These are phyloP conservation scores for Aspergillus phoenicis DNA, from an alignment of 2,329 filamentous ascomycete genomes.

Conservation along the genomic window DNA sequence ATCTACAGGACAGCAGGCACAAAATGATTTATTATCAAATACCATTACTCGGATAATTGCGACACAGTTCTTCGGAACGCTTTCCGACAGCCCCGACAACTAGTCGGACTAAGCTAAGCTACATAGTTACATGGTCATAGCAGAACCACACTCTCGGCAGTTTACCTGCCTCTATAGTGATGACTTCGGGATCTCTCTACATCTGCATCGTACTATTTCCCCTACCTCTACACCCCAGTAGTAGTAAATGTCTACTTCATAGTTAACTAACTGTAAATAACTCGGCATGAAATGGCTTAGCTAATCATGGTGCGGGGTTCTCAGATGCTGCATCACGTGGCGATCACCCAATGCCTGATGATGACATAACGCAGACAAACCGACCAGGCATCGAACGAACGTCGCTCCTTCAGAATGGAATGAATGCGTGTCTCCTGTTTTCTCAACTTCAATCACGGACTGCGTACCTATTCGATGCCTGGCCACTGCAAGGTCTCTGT, in stretches of 20 bases:
- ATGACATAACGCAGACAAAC: background rate
- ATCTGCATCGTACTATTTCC: too few relatives aligned
- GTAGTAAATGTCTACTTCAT: too few relatives aligned
- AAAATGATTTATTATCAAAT: background rate
- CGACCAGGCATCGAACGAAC: background rate
- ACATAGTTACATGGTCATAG: background rate
- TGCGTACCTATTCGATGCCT: slow-evolving; percentile 7
- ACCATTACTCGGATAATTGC: background rate
- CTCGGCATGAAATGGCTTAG: background rate
- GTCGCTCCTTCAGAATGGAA: background rate
- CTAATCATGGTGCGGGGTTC: background rate
- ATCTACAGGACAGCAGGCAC: background rate
- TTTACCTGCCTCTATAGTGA: too few relatives aligned
- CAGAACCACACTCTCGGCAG: background rate
- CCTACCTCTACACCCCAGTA: too few relatives aligned
- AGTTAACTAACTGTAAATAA: too few relatives aligned
- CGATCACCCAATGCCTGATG: background rate
- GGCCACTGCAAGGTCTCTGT: background rate
- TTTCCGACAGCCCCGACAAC: background rate
- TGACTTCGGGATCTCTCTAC: too few relatives aligned
- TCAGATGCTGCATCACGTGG: background rate
- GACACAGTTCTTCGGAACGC: background rate
- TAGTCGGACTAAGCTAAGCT: too few relatives aligned
- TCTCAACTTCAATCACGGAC: background rate
- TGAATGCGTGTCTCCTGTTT: background rate